These are phyloP conservation scores for Metarhizium humberi DNA, from an alignment of 2,329 filamentous ascomycete genomes.

Conservation along the genomic window DNA sequence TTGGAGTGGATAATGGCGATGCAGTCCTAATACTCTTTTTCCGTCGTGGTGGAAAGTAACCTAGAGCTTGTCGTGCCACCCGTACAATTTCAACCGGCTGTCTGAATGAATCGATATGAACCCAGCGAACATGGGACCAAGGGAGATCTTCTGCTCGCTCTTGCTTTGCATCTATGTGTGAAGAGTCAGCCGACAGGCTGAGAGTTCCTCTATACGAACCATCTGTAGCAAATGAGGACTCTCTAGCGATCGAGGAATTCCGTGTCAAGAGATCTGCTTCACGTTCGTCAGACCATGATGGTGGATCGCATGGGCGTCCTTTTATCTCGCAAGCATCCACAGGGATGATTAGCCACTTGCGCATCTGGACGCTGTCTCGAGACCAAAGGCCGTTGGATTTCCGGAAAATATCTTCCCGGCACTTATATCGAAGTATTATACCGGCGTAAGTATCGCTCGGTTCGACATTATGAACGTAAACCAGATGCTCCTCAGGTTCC, in stretches of 20 bases:
- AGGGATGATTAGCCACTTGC: conserved; percentile 72
- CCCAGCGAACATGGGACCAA: conserved; percentile 88
- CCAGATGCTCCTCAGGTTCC: conserved; percentile 65
- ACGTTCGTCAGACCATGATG: conserved; percentile 28
- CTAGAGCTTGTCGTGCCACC: conserved; percentile 68
- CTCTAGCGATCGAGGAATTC: conserved; percentile 29
- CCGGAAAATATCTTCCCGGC: conserved; percentile 70
- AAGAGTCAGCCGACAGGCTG: conserved; percentile 20
- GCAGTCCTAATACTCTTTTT: conserved; percentile 70
- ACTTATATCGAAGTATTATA: conserved; percentile 83
- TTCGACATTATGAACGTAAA: conserved; percentile 82
- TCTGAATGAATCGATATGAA: conserved; percentile 60
- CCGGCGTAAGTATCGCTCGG: conserved; percentile 82
- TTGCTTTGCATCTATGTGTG: conserved; percentile 16
- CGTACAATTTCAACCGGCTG: conserved; percentile 78
- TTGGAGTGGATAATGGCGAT: conserved; percentile 58
- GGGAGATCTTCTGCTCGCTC: conserved; percentile 47
- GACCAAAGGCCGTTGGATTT: conserved; percentile 93
- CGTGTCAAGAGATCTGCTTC: conserved; percentile 42
- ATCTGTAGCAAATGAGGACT: conserved; percentile 12
- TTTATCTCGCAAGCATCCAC: conserved; percentile 84
- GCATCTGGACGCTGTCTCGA: conserved; percentile 78
- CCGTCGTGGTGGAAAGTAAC: conserved; percentile 84
- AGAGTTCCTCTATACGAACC: conserved; percentile 32
- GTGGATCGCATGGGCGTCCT: conserved; percentile 56